A percentile compares a stretch with the other conserved stretches of the same genome.
Evolutionary conservation across 2,329 filamentous ascomycete species (phyloP).

Genomic region (Rhytidhysteron rufulum): DNA sequence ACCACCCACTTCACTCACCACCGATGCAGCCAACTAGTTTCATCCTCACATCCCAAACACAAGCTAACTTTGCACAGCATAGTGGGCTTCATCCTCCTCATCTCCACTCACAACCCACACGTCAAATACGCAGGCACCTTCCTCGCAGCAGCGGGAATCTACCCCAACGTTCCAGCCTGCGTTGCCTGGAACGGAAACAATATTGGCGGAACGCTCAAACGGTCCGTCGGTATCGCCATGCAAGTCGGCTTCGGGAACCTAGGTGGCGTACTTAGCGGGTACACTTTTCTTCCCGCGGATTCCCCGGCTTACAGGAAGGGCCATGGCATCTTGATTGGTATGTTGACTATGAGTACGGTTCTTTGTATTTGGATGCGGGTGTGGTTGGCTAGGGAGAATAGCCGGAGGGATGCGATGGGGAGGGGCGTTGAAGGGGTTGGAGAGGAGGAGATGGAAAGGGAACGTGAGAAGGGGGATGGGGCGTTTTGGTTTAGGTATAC

Average conservation of each 20-base stretch:
- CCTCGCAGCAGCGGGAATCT: constrained; percentile 41
- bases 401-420: constrained; percentile 42
- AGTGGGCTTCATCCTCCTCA: constrained; percentile 39
- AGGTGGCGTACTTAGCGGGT: constrained; percentile 45
- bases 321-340: constrained; percentile 40
- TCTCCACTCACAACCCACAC: constrained; percentile 24
- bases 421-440: constrained; percentile 43
- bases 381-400: constrained; percentile 54
- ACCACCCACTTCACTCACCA: no score
- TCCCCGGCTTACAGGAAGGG: constrained; percentile 38
- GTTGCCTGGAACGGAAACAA: constrained; percentile 57
- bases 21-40: constrained; percentile 1
- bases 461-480: constrained; percentile 52
- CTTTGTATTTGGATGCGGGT: constrained; percentile 53
- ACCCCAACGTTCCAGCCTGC: constrained; percentile 51
- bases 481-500: constrained; percentile 40
- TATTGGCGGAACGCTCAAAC: constrained; percentile 50
- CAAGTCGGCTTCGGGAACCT: constrained; percentile 47
- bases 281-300: constrained; percentile 42
- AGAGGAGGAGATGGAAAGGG: constrained; percentile 46
- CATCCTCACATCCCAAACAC: not conserved
- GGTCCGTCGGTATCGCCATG: constrained; percentile 52
- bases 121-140: constrained; percentile 40
- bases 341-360: constrained; percentile 41
- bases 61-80: constrained; percentile 19